Percentiles rank a stretch among this genome's conserved stretches.
These are phyloP conservation scores for Ophiostoma perfectum DNA, from an alignment of 2,329 filamentous ascomycete genomes.

Conservation along the genomic window DNA sequence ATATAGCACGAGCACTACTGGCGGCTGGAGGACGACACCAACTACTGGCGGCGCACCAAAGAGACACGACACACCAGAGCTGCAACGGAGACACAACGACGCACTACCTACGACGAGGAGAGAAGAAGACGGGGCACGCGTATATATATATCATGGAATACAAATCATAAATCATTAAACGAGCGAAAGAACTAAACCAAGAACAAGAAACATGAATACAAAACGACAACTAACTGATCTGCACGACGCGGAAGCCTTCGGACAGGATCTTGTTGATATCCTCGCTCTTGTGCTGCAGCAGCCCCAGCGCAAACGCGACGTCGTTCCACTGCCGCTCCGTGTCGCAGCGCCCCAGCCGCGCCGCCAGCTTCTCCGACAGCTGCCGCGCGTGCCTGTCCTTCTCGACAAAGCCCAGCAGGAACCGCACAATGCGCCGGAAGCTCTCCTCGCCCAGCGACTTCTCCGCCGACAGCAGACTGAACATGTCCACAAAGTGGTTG, in stretches of 20 bases:
- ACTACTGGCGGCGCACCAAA: no score
- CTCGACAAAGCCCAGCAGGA: conserved; percentile 91
- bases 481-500: conserved; percentile 99
- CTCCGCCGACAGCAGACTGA: conserved; percentile 82
- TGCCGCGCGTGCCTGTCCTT: conserved; percentile 99
- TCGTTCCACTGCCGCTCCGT: conserved; percentile 97
- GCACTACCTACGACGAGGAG: not conserved
- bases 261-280: conserved; percentile 72
- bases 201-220: not conserved
- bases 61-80: no score
- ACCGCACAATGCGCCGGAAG: conserved; percentile 81
- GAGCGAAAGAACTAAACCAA: not conserved
- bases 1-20: no score
- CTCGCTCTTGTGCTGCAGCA: conserved; percentile 89
- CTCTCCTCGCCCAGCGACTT: conserved; percentile 75
- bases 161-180: not conserved
- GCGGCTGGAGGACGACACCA: no score
- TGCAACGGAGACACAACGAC: no score
- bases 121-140: not conserved
- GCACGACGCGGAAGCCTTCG: conserved; percentile 71
- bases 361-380: conserved; percentile 85
- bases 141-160: not conserved
- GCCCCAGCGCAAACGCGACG: conserved; percentile 82
- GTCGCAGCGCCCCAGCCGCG: conserved; percentile 77
- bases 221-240: conserved; percentile 34